A percentile compares a stretch with the other conserved stretches of the same genome.
phyloP scores from a whole-genome alignment of 2,329 filamentous ascomycete species.

The Chrysosporium queenslandicum region DNA sequence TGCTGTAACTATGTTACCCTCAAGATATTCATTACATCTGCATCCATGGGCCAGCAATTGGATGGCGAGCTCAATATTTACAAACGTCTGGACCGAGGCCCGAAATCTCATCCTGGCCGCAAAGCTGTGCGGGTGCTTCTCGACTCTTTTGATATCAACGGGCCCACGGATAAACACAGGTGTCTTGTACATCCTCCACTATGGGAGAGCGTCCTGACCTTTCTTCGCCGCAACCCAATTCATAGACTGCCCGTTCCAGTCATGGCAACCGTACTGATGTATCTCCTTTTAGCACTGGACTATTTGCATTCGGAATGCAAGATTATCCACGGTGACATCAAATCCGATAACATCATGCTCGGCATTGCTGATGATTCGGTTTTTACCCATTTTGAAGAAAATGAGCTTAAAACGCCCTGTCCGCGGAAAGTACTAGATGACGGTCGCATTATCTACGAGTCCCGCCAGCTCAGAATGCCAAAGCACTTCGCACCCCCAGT shows the following conservation, averaged over 20 bases:
- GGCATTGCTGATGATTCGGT: conserved; percentile 22
- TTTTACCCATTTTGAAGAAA: conserved; percentile 21
- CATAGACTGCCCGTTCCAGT: conserved; percentile 13
- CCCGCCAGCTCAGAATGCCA: conserved; percentile 20
- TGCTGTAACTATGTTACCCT: conserved; percentile 24
- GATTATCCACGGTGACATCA: conserved; percentile 22
- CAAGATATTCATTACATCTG: conserved; percentile 25
- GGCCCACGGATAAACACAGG: conserved; percentile 18
- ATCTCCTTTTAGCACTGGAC: conserved; percentile 17
- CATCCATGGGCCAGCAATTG: conserved; percentile 24
- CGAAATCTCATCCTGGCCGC: conserved; percentile 25
- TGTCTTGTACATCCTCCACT: conserved; percentile 22
- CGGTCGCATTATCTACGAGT: conserved; percentile 21
- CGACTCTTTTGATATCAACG: conserved; percentile 24
- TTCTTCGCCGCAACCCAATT: conserved; percentile 15
- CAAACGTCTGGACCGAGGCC: conserved; percentile 27
- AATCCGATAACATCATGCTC: conserved; percentile 25
- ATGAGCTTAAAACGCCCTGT: conserved; percentile 20
- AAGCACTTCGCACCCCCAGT: conserved; percentile 22
- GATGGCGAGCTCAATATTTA: conserved; percentile 39
- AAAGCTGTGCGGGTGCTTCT: conserved; percentile 23
- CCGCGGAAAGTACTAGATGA: conserved; percentile 19
- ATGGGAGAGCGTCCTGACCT: conserved; percentile 17
- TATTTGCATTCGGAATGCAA: conserved; percentile 37
- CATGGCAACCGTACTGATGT: conserved; percentile 11